A percentile compares a stretch with the other conserved stretches of the same genome.
Evolutionary conservation across 192 early-diverging fungal species (phyloP).

Genomic region (Obelidium mucronatum): DNA sequence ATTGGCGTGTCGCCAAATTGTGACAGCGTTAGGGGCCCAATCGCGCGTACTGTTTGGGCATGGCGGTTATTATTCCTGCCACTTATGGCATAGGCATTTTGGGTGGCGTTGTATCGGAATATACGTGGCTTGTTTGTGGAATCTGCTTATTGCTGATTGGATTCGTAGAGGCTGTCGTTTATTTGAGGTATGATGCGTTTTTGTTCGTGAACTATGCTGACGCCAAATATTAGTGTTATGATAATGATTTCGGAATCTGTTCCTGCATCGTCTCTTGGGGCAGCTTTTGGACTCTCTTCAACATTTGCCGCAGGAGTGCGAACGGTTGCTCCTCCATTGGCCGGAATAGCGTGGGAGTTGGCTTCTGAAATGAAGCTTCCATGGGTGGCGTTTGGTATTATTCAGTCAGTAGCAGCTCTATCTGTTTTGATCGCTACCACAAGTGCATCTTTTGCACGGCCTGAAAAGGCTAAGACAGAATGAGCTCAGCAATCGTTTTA

Average conservation of each 20-base stretch:
- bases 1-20: conserved; percentile 32
- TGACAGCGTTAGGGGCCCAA: conserved; percentile 19
- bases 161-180: conserved; percentile 42
- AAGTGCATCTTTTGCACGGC: not conserved
- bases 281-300: conserved; percentile 10
- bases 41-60: conserved; percentile 32
- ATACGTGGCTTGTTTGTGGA: conserved; percentile 1
- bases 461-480: not conserved
- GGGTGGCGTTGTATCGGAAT: not conserved
- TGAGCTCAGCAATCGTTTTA: not conserved
- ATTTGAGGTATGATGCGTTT: conserved; percentile 22
- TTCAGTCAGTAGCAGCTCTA: not conserved
- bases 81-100: conserved; percentile 21
- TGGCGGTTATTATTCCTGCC: conserved; percentile 33
- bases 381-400: not conserved
- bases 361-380: not conserved
- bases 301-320: not conserved
- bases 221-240: not conserved
- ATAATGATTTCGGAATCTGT: conserved; percentile 5
- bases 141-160: conserved; percentile 41
- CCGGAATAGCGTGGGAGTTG: not conserved
- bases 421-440: not conserved
- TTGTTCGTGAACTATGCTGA: not conserved
- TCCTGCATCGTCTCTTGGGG: not conserved
- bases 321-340: not conserved